A percentile compares a stretch with the other conserved stretches of the same genome.
These are phyloP conservation scores for Lyophyllum shimeji DNA, from an alignment of 768 basidiomycete genomes.

Conservation along the genomic window DNA sequence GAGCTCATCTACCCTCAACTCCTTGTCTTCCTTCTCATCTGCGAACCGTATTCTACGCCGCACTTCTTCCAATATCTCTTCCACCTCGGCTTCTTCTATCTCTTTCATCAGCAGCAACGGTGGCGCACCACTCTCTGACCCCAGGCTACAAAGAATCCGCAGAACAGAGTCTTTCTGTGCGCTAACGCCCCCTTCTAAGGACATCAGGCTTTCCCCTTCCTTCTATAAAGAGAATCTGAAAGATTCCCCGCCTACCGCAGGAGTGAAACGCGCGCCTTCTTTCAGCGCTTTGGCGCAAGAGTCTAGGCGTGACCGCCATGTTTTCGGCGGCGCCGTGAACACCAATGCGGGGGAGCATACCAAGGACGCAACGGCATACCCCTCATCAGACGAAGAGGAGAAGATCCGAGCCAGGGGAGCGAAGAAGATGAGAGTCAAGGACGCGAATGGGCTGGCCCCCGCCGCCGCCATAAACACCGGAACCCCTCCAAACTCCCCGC, in stretches of 20 bases:
- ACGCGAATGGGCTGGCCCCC: slow-evolving; percentile 14
- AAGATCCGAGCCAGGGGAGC: slow-evolving; percentile 54
- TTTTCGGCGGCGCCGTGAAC: slow-evolving; percentile 9
- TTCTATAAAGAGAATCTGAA: slow-evolving; percentile 15
- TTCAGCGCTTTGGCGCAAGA: slow-evolving; percentile 45
- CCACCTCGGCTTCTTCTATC: slow-evolving; percentile 43
- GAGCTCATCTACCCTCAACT: slow-evolving; percentile 63
- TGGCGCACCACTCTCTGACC: slow-evolving; percentile 38
- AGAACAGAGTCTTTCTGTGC: slow-evolving; percentile 48
- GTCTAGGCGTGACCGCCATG: slow-evolving; percentile 18
- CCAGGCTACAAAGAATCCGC: slow-evolving; percentile 51
- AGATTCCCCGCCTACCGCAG: slow-evolving; percentile 20
- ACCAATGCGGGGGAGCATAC: slow-evolving; percentile 26
- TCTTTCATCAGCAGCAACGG: slow-evolving; percentile 38
- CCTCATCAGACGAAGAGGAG: slow-evolving; percentile 80
- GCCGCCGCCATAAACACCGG: slow-evolving; percentile 24
- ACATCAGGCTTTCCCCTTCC: slow-evolving; percentile 17
- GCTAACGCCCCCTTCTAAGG: slow-evolving; percentile 32
- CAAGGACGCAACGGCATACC: slow-evolving; percentile 35
- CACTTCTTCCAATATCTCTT: slow-evolving; percentile 43
- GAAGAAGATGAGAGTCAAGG: slow-evolving; percentile 57
- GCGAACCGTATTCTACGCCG: slow-evolving; percentile 42
- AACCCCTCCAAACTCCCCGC: slow-evolving; percentile 19
- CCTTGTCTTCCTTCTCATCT: slow-evolving; percentile 37
- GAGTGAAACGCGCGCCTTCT: slow-evolving; percentile 59